Percentiles rank a stretch among this genome's conserved stretches.
Evolutionary conservation across 2,329 filamentous ascomycete genomes (phyloP).

Genomic region (Albophoma yamanashiensis): DNA sequence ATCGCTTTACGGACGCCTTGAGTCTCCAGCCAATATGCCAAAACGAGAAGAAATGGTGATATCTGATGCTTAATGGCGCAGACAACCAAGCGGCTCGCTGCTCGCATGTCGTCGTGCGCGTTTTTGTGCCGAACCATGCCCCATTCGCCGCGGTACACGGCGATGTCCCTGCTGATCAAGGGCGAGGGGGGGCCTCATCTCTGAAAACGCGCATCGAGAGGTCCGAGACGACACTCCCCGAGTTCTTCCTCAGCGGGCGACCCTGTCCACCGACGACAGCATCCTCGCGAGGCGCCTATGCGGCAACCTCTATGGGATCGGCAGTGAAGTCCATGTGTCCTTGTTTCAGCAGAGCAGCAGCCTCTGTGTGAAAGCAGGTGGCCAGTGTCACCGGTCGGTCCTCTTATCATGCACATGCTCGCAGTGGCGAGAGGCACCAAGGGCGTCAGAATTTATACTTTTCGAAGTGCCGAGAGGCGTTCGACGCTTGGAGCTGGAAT

Average conservation of each 20-base stretch:
- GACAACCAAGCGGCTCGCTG: background rate
- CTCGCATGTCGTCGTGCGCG: background rate
- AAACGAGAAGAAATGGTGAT: background rate
- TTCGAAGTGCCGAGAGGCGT: background rate
- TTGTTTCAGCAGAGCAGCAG: background rate
- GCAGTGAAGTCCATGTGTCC: no score
- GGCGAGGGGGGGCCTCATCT: background rate
- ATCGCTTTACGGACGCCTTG: background rate
- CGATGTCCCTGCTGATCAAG: background rate
- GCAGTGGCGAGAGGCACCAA: background rate
- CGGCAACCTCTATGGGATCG: background rate
- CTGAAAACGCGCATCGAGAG: background rate
- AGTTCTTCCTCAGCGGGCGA: background rate
- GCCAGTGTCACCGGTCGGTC: background rate
- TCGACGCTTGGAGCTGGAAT: background rate
- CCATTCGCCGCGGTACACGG: background rate
- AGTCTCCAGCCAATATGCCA: background rate
- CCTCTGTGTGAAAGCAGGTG: background rate
- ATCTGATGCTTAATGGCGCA: background rate
- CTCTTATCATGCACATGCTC: background rate
- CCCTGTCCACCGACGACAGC: background rate
- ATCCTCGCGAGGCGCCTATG: background rate
- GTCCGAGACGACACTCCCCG: background rate
- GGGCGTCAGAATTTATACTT: background rate
- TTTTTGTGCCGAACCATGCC: background rate